These are phyloP conservation scores for Monosporozyma siamensis DNA, from an alignment of 805 yeast genomes.

Conservation along the genomic window DNA sequence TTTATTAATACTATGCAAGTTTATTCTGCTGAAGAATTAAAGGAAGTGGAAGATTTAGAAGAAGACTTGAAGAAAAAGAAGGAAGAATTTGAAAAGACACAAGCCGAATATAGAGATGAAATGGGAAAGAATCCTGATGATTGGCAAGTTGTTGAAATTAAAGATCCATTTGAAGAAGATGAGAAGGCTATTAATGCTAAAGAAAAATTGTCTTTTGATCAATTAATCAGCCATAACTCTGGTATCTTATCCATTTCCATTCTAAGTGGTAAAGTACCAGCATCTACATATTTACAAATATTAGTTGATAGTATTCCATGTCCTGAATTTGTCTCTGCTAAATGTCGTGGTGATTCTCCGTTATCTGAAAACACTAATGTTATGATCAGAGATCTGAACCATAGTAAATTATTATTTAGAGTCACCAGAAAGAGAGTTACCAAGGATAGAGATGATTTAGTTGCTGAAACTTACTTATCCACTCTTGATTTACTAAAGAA, in stretches of 20 bases:
- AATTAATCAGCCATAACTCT: constrained; percentile 42
- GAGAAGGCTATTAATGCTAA: constrained; percentile 28
- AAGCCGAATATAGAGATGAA: constrained; percentile 40
- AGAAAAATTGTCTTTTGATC: constrained; percentile 41
- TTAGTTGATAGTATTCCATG: constrained; percentile 55
- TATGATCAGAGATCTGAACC: constrained; percentile 61
- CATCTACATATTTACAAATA: constrained; percentile 43
- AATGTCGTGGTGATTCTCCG: constrained; percentile 39
- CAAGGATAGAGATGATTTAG: constrained; percentile 38
- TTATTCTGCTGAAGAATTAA: constrained; percentile 47
- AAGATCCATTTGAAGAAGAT: constrained; percentile 34
- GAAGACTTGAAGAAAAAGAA: constrained; percentile 32
- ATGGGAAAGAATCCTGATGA: constrained; percentile 49
- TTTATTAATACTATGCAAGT: constrained; percentile 61
- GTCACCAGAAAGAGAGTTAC: constrained; percentile 45
- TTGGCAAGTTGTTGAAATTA: constrained; percentile 53
- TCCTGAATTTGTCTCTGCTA: constrained; percentile 48
- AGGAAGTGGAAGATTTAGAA: constrained; percentile 37
- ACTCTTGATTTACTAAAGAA: constrained; percentile 48
- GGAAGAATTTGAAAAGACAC: constrained; percentile 35
- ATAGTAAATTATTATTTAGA: constrained; percentile 50
- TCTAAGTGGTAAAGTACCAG: constrained; percentile 39
- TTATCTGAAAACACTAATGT: constrained; percentile 44
- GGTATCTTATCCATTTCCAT: constrained; percentile 55
- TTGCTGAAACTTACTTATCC: constrained; percentile 40